These are phyloP conservation scores for Zostera marina DNA, from an alignment of 116 monocot species.

Conservation along the genomic window DNA sequence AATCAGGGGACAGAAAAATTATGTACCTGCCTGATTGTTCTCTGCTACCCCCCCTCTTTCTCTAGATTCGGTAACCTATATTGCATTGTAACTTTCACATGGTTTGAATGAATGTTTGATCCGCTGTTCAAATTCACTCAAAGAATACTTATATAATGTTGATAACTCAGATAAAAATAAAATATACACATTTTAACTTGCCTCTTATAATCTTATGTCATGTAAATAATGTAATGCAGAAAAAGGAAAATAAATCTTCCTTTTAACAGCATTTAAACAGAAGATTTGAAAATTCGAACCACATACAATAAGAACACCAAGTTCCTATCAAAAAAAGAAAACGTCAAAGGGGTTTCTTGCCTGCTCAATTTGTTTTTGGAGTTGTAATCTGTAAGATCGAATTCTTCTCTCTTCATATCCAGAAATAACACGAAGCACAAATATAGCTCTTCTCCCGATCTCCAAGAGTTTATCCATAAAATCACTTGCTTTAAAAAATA, in stretches of 20 bases:
- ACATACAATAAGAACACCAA: neutral
- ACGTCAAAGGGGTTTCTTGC: slow-evolving; percentile 6
- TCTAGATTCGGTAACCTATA: too few relatives aligned
- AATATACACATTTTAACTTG: neutral
- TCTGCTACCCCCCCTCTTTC: too few relatives aligned
- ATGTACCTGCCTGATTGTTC: too few relatives aligned
- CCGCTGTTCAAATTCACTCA: too few relatives aligned
- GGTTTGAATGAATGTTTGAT: too few relatives aligned
- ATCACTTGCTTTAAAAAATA: neutral
- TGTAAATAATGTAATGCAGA: neutral
- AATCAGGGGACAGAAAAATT: too few relatives aligned
- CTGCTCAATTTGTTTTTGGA: slow-evolving; percentile 56
- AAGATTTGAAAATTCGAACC: too few relatives aligned
- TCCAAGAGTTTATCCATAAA: slow-evolving; percentile 67
- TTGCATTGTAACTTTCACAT: too few relatives aligned
- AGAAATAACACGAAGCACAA: slow-evolving; percentile 57
- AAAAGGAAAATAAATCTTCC: neutral
- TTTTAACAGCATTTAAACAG: neutral
- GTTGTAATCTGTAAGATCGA: slow-evolving; percentile 59
- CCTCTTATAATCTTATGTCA: too few relatives aligned
- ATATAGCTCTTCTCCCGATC: slow-evolving; percentile 73
- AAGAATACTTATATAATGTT: too few relatives aligned
- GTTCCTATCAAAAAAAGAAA: neutral
- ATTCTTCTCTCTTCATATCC: slow-evolving; percentile 88
- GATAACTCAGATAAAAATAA: too few relatives aligned